phyloP scores from a whole-genome alignment of 2,329 filamentous ascomycete genomes.

The Dothideomycetes sp. region DNA sequence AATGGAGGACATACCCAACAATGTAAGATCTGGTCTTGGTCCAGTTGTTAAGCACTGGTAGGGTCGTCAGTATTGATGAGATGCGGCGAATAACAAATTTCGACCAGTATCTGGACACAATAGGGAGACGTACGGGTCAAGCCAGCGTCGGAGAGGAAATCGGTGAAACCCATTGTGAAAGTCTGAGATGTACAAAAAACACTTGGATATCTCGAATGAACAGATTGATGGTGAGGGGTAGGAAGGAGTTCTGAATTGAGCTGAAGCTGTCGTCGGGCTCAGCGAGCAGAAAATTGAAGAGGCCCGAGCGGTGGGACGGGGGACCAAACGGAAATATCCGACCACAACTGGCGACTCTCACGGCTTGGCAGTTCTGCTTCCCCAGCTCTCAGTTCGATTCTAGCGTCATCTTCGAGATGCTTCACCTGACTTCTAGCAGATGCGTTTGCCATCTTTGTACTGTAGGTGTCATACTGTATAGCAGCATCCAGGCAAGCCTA shows the following conservation, averaged over 20 bases:
- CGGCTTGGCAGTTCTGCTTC: background rate
- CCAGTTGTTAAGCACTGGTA: constrained; percentile 64
- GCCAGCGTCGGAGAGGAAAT: constrained; percentile 56
- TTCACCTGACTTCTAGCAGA: background rate
- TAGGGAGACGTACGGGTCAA: constrained; percentile 46
- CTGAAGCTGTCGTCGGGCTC: no score
- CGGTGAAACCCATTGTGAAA: constrained; percentile 56
- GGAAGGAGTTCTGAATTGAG: background rate
- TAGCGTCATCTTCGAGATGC: background rate
- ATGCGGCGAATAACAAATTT: no score
- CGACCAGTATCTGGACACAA: no score
- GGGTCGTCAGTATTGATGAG: no score
- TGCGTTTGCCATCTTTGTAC: background rate
- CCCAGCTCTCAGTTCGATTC: background rate
- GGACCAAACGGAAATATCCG: no score
- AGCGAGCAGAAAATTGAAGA: no score
- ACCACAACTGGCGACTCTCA: no score
- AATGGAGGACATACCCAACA: constrained; percentile 55
- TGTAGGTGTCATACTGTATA: background rate
- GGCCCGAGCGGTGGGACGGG: no score
- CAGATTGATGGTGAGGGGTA: background rate
- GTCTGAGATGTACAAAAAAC: constrained; percentile 6
- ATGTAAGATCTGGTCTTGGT: constrained; percentile 70
- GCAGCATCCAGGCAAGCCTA: constrained; percentile 1
- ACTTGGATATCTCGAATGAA: background rate